These are phyloP conservation scores for Aureobasidium sp. DNA, from an alignment of 2,329 filamentous ascomycete species.

Conservation along the genomic window DNA sequence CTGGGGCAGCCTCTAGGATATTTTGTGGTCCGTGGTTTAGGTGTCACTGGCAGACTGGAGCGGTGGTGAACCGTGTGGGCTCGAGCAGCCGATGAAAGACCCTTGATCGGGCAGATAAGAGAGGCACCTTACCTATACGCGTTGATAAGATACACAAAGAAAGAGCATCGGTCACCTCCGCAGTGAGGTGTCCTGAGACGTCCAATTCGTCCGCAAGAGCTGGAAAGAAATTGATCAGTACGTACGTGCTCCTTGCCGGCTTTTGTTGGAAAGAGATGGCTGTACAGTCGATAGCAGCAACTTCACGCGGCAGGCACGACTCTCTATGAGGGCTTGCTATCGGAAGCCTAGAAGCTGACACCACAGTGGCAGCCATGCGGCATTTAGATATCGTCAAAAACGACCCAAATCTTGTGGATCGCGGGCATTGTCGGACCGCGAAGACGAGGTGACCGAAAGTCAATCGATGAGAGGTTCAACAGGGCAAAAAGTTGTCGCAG, in stretches of 20 bases:
- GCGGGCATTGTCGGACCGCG: not conserved
- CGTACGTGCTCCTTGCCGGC: no score
- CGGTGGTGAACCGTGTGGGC: not conserved
- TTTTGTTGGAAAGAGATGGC: not conserved
- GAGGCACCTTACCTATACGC: not conserved
- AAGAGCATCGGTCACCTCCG: not conserved
- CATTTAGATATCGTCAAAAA: not conserved
- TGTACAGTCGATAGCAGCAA: not conserved
- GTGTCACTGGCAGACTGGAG: not conserved
- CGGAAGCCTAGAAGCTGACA: not conserved
- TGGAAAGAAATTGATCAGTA: not conserved
- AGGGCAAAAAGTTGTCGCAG: constrained; percentile 8
- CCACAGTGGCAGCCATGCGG: not conserved
- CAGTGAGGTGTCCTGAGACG: no score
- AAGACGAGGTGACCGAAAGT: not conserved
- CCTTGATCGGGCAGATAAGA: constrained; percentile 7
- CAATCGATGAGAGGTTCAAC: not conserved
- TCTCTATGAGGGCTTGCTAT: not conserved
- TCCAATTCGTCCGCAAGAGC: no score
- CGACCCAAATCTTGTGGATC: not conserved
- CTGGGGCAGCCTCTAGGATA: not conserved
- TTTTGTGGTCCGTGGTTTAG: not conserved
- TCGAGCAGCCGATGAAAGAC: not conserved
- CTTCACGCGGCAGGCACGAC: not conserved
- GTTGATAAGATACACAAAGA: not conserved